A percentile compares a stretch with the other conserved stretches of the same genome.
Conservation (phyloP, 1,284 basidiomycete genomes). For the Apiotrichum gracile region DNA sequence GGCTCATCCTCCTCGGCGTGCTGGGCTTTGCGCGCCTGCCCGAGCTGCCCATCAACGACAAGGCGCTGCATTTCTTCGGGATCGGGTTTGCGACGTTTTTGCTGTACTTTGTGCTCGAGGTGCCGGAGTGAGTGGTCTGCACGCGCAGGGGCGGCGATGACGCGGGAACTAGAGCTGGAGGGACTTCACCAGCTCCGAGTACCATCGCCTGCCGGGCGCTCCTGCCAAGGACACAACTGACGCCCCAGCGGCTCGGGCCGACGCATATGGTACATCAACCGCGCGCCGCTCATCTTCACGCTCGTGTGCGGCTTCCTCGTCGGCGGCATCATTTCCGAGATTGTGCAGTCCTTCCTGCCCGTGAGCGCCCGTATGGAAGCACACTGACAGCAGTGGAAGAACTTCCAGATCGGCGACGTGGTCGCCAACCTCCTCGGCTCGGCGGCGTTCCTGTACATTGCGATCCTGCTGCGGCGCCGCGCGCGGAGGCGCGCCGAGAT, state of each 20-base stretch:
- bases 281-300: constrained; percentile 42
- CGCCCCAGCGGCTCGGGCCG: constrained; percentile 14
- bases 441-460: constrained; percentile 38
- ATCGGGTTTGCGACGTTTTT: constrained; percentile 45
- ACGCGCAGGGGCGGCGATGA: too few species aligned
- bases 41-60: constrained; percentile 43
- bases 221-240: too few species aligned
- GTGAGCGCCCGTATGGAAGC: constrained; percentile 27
- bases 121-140: constrained; percentile 40
- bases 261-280: constrained; percentile 45
- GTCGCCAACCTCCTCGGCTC: constrained; percentile 44
- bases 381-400: constrained; percentile 33
- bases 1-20: constrained; percentile 41
- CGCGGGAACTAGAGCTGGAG: too few species aligned
- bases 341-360: constrained; percentile 42
- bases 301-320: constrained; percentile 36
- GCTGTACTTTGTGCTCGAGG: constrained; percentile 44
- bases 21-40: constrained; percentile 44
- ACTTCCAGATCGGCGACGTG: constrained; percentile 45
- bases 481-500: constrained; percentile 31
- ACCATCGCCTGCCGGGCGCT: too few species aligned
- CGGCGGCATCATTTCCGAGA: constrained; percentile 42
- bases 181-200: too few species aligned
- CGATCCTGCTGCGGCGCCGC: constrained; percentile 30
- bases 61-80: constrained; percentile 46